A percentile compares a stretch with the other conserved stretches of the same genome.
These are phyloP conservation scores for Mercurialis annua DNA, from an alignment of 345 rosid genomes.

Conservation along the genomic window DNA sequence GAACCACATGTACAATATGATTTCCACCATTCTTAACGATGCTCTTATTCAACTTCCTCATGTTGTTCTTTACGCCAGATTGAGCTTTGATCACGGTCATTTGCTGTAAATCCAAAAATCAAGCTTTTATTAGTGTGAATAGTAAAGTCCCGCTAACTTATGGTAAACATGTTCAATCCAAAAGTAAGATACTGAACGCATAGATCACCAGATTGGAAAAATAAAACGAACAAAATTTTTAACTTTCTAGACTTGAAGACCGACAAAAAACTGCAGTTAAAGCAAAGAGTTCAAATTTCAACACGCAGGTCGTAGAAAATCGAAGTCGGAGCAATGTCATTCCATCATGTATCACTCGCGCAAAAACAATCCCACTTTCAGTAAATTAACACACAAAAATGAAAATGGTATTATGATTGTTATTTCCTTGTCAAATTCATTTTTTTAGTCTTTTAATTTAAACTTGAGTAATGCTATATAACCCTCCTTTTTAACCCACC, in stretches of 20 bases:
- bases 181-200: neutral
- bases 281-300: neutral
- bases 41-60: constrained; percentile 78
- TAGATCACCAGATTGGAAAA: neutral
- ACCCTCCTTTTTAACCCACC: too few relatives aligned
- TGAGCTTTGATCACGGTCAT: constrained; percentile 79
- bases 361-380: too few relatives aligned
- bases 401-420: neutral
- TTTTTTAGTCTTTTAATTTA: too few relatives aligned
- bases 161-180: too few relatives aligned
- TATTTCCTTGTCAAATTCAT: too few relatives aligned
- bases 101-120: constrained; percentile 51
- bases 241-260: too few relatives aligned
- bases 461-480: too few relatives aligned
- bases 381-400: too few relatives aligned
- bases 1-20: constrained; percentile 75
- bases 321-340: too few relatives aligned
- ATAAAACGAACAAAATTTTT: neutral
- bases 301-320: neutral
- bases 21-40: constrained; percentile 70
- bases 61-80: constrained; percentile 91
- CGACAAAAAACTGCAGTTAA: neutral
- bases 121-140: neutral
- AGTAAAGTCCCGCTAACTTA: too few relatives aligned
- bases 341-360: too few relatives aligned